Percentiles rank a stretch among this genome's conserved stretches.
phyloP scores from a whole-genome alignment of 164 flowering plant species.

The Nymphaea thermarum region DNA sequence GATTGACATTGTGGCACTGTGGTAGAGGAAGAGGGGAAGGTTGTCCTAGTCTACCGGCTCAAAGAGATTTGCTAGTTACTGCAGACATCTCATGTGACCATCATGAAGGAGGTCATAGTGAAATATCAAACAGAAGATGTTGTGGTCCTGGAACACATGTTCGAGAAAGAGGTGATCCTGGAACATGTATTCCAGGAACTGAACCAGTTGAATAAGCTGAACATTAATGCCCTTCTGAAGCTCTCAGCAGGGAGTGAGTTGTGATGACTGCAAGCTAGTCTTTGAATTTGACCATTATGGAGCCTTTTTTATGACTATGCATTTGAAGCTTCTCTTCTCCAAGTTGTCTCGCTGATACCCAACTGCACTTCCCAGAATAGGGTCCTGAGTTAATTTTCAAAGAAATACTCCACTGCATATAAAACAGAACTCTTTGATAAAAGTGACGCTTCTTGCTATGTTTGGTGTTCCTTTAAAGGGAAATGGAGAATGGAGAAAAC shows the following conservation, averaged over 20 bases:
- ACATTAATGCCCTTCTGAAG: not conserved
- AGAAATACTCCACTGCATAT: no score
- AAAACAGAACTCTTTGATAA: no score
- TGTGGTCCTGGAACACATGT: not conserved
- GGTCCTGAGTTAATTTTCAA: no score
- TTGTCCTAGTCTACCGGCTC: not conserved
- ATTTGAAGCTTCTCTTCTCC: not conserved
- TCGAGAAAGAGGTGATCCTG: not conserved
- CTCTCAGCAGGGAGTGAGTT: not conserved
- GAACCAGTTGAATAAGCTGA: not conserved
- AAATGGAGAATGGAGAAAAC: no score
- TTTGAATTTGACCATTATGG: not conserved
- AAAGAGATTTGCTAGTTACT: no score
- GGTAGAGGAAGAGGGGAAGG: not conserved
- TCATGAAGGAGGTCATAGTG: not conserved
- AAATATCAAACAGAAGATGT: not conserved
- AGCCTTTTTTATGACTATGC: not conserved
- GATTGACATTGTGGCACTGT: no score
- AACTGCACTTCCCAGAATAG: no score
- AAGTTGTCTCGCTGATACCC: not conserved
- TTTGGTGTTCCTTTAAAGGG: no score
- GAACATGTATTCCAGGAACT: not conserved
- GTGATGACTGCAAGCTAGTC: not conserved
- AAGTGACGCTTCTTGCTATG: no score
- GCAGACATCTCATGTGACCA: no score